Conservation (phyloP, 2,329 filamentous ascomycete genomes). For the Stromatinia cepivora region DNA sequence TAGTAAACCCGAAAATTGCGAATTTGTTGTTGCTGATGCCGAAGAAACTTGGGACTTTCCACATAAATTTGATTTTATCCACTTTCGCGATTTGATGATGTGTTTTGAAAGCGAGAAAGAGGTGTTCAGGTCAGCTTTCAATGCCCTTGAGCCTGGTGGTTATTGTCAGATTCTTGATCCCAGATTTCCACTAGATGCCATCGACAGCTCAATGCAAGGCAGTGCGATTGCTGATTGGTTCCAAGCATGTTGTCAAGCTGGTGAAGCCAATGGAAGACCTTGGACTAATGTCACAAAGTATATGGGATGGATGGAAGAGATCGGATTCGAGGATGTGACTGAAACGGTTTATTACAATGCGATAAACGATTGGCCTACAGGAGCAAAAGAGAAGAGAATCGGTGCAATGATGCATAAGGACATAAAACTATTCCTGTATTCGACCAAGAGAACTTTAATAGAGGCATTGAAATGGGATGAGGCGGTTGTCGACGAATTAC, state of each 20-base stretch:
- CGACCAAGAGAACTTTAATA: neutral
- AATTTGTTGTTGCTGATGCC: slow-evolving; percentile 53
- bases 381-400: slow-evolving; percentile 30
- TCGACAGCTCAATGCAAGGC: slow-evolving; percentile 30
- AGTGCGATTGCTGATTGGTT: slow-evolving; percentile 31
- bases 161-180: slow-evolving; percentile 28
- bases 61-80: slow-evolving; percentile 52
- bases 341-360: slow-evolving; percentile 55
- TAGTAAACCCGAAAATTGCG: slow-evolving; percentile 24
- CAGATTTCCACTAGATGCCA: slow-evolving; percentile 24
- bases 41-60: slow-evolving; percentile 51
- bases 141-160: slow-evolving; percentile 28
- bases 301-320: slow-evolving; percentile 40
- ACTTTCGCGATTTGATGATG: slow-evolving; percentile 34
- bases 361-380: slow-evolving; percentile 54
- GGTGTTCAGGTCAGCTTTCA: slow-evolving; percentile 23
- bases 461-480: slow-evolving; percentile 9
- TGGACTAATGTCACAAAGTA: slow-evolving; percentile 29
- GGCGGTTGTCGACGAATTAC: neutral
- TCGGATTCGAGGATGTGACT: slow-evolving; percentile 55
- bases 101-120: slow-evolving; percentile 27
- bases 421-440: slow-evolving; percentile 18
- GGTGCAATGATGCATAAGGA: slow-evolving; percentile 30
- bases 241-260: slow-evolving; percentile 27
- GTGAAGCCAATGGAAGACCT: slow-evolving; percentile 23